phyloP scores from a whole-genome alignment of 2,329 filamentous ascomycete species.

The Ophiosphaerella narmari region DNA sequence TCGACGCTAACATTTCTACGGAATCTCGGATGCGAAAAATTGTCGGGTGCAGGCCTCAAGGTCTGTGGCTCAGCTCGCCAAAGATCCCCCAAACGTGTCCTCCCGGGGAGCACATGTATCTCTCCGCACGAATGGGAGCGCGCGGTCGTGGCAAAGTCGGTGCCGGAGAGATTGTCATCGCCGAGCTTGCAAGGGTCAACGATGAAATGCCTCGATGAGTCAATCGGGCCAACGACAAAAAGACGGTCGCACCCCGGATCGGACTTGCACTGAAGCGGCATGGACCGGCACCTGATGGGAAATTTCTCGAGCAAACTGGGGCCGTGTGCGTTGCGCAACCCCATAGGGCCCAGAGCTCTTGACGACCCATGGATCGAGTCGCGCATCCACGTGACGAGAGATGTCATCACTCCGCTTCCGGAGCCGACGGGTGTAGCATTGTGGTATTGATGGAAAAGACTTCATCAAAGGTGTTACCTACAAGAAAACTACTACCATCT shows the following conservation, averaged over 20 bases:
- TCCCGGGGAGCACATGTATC: slow-evolving; percentile 17
- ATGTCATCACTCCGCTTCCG: neutral
- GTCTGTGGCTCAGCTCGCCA: slow-evolving; percentile 6
- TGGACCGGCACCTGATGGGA: slow-evolving; percentile 24
- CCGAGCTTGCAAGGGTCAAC: slow-evolving; percentile 17
- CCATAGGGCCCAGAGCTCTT: no score
- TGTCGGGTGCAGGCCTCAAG: slow-evolving; percentile 8
- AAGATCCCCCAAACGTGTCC: slow-evolving; percentile 15
- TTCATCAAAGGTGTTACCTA: neutral
- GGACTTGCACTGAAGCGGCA: slow-evolving; percentile 20
- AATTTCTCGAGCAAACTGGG: slow-evolving; percentile 7
- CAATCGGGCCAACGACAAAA: slow-evolving; percentile 33
- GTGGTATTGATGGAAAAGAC: no score
- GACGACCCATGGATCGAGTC: neutral
- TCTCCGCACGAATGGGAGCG: slow-evolving; percentile 23
- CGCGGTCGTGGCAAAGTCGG: slow-evolving; percentile 15
- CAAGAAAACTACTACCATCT: neutral
- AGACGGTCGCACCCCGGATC: slow-evolving; percentile 33
- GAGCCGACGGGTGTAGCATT: no score
- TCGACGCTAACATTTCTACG: slow-evolving; percentile 13
- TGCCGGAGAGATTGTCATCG: slow-evolving; percentile 21
- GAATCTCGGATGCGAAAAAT: slow-evolving; percentile 19
- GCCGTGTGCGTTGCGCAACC: no score
- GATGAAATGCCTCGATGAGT: slow-evolving; percentile 17
- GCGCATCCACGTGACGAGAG: slow-evolving; percentile 1